These are phyloP conservation scores for Musa troglodytarum DNA, from an alignment of 176 grass and related monocot species.

Conservation along the genomic window DNA sequence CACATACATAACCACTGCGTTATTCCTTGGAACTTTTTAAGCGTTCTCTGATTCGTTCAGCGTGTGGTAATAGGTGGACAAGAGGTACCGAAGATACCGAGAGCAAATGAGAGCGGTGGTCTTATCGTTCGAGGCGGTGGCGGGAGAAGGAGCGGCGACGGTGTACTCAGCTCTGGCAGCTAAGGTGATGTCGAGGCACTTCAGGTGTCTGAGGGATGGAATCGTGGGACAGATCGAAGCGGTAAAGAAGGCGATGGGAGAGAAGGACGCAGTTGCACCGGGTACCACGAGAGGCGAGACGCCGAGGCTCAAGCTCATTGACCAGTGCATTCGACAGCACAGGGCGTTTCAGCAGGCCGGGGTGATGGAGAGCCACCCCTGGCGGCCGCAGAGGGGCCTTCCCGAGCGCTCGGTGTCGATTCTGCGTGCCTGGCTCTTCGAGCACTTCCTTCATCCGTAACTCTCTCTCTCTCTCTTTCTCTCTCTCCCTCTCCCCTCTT, in stretches of 20 bases:
- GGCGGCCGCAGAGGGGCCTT: conserved; percentile 22
- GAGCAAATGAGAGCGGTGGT: conserved; percentile 66
- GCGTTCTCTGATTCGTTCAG: no score
- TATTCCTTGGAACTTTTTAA: no score
- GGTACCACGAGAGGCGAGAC: conserved; percentile 15
- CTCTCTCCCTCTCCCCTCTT: not conserved
- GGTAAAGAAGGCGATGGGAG: conserved; percentile 35
- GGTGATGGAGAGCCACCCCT: conserved; percentile 16
- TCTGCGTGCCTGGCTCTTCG: conserved; percentile 22
- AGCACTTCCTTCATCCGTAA: conserved; percentile 26
- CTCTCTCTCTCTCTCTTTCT: not conserved
- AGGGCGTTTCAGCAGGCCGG: conserved; percentile 1
- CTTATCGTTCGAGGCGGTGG: conserved; percentile 60
- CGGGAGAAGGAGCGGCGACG: conserved; percentile 45
- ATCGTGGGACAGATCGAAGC: conserved; percentile 52
- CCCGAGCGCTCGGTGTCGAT: conserved; percentile 10
- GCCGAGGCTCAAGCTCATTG: conserved; percentile 14
- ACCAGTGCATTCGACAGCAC: conserved; percentile 4
- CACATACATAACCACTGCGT: no score
- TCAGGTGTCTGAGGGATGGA: conserved; percentile 62
- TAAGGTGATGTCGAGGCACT: conserved; percentile 74
- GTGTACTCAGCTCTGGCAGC: conserved; percentile 67
- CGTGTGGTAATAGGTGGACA: conserved; percentile 43
- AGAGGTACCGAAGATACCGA: conserved; percentile 66
- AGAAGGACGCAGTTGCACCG: not conserved